Conservation (phyloP, 192 early-diverging fungal genomes). For the Coemansia sp. region DNA sequence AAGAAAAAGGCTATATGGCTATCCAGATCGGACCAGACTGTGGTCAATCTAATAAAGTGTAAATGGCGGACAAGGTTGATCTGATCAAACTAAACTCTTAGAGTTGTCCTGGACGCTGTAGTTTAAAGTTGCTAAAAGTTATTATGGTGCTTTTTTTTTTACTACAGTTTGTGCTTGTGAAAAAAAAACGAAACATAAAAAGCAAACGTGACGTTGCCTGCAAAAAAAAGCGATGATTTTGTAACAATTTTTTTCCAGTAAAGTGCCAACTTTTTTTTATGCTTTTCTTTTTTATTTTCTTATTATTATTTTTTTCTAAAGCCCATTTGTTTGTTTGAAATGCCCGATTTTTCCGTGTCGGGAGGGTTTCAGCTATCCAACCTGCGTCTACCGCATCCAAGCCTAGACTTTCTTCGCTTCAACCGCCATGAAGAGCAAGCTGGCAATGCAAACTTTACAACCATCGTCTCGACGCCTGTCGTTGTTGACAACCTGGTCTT, state of each 20-base stretch:
- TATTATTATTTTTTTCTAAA: background rate
- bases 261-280: background rate
- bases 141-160: too few relatives aligned
- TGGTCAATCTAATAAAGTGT: too few relatives aligned
- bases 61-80: background rate
- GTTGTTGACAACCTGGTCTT: slow-evolving; percentile 21
- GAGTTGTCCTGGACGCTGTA: too few relatives aligned
- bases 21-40: too few relatives aligned
- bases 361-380: slow-evolving; percentile 26
- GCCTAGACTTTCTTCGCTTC: slow-evolving; percentile 28
- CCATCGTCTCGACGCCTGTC: slow-evolving; percentile 26
- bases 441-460: slow-evolving; percentile 28
- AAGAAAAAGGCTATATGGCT: too few relatives aligned
- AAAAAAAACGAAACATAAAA: too few relatives aligned
- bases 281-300: background rate
- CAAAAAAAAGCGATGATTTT: too few relatives aligned
- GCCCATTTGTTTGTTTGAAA: slow-evolving; percentile 1
- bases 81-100: too few relatives aligned
- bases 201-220: too few relatives aligned
- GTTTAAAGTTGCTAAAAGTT: too few relatives aligned
- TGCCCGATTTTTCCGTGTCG: slow-evolving; percentile 17
- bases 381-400: slow-evolving; percentile 29
- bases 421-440: slow-evolving; percentile 21
- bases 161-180: too few relatives aligned
- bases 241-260: background rate